Evolutionary conservation across 805 yeast genomes (phyloP), one percentile per base, ranked within the genome.

Genomic region (Teunomyces barrocoloradensis): DNA sequence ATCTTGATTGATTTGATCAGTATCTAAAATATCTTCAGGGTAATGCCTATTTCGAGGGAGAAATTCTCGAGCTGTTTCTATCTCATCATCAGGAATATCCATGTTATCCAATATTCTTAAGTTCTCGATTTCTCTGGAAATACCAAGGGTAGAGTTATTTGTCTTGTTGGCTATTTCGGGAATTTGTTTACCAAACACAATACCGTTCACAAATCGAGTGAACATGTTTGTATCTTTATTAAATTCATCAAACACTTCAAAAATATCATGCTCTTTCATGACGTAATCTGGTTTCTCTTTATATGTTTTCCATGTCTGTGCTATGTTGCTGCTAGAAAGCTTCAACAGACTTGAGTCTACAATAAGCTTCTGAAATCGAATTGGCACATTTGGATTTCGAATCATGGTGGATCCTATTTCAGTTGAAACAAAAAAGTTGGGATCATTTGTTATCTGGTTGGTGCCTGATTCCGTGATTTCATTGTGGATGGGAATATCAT

Each of bases 11-110:
- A n/a, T 9, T 9, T 21, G 34, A 10, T 35, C 45, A 15, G 27
- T 28, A 10, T 36, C 21, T 44, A 25, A 29, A 29, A 25, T 45
- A n/a, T 30, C 25, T 12, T 45, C 38, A 10, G n/a, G 9, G 34
- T 13, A 32, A n/a, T 38, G 20, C 11, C 38, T 9, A 28, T 39
- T 15, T n/a, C 34, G 43, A 12, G 43, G 41, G 9, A 34, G 27
- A 9, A 43, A 17, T 32, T 55, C 51, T 47, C 59, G 52, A 5
- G 53, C 59, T 5, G 51, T 27, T 49, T 56, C 59, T 15, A 35
- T 33, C 12, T 53, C 53, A 17, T 47, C 47, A 27, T 41, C 32
- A 9, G 41, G 36, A 9, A 42, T 40, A 1, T 35, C 33, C 13
- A 42, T 13, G n/a, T 29, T 27, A 1, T 42, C 35, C 6, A 42